Evolutionary conservation across 345 rosid species (phyloP).

Genomic region (Eucalyptus erythrocorys): DNA sequence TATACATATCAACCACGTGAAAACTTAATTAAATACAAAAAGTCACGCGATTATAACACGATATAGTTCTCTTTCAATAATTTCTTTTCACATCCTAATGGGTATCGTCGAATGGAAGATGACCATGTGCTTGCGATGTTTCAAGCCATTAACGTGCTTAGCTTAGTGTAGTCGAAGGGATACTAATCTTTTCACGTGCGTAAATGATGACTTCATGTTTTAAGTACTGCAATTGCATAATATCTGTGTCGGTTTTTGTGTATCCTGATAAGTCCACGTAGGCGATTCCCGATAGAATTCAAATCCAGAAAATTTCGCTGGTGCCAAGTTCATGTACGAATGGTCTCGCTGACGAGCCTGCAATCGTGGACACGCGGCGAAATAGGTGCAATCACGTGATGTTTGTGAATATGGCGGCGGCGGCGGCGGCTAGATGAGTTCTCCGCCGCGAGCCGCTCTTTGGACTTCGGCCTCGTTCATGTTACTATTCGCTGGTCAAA

Average conservation of each 20-base stretch:
- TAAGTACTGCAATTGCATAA: neutral
- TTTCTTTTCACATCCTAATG: neutral
- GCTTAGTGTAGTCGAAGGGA: neutral
- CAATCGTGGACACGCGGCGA: neutral
- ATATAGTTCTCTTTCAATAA: accelerated
- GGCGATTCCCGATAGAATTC: neutral
- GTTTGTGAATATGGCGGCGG: neutral
- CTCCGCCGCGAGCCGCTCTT: neutral
- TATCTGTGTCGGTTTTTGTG: neutral
- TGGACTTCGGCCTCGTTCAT: neutral
- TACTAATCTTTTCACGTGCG: neutral
- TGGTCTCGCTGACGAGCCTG: neutral
- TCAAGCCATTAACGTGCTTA: neutral
- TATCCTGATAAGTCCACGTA: neutral
- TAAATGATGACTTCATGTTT: neutral
- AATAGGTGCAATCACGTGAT: neutral
- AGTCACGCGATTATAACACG: neutral
- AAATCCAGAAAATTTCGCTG: neutral
- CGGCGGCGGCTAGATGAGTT: neutral
- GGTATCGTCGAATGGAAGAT: accelerated
- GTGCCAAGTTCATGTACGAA: neutral
- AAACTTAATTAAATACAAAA: neutral
- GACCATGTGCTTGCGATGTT: neutral
- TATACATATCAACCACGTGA: accelerated
- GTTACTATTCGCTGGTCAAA: neutral